Evolutionary conservation across 2,329 filamentous ascomycete species (phyloP).

Genomic region (Cytospora chrysosperma): DNA sequence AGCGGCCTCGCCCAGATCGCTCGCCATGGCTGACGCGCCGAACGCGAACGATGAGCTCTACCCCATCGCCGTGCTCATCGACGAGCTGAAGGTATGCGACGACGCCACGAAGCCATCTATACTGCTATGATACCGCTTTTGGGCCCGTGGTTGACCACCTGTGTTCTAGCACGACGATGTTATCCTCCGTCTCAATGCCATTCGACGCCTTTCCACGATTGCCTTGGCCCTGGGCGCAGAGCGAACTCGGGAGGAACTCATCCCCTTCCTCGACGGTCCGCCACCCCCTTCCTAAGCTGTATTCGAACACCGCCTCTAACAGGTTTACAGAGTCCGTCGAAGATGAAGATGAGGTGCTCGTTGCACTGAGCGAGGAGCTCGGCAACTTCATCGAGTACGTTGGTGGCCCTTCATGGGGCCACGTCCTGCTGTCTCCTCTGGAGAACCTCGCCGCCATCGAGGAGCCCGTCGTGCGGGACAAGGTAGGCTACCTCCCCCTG

Average conservation of each 20-base stretch:
- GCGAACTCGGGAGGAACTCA: conserved; percentile 95
- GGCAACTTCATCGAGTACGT: conserved; percentile 98
- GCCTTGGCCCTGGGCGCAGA: conserved; percentile 93
- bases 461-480: conserved; percentile 95
- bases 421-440: conserved; percentile 92
- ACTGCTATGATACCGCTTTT: background rate
- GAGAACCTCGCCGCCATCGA: conserved; percentile 99
- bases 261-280: conserved; percentile 97
- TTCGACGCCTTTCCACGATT: conserved; percentile 96
- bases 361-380: conserved; percentile 93
- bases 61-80: conserved; percentile 98
- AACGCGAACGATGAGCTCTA: conserved; percentile 98
- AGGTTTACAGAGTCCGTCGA: conserved; percentile 82
- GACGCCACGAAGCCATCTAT: background rate
- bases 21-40: conserved; percentile 83
- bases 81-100: conserved; percentile 88
- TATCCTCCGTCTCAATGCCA: conserved; percentile 94
- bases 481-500: conserved; percentile 58
- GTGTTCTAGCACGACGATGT: conserved; percentile 88
- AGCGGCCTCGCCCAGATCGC: conserved; percentile 30
- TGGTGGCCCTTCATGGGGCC: conserved; percentile 87
- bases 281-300: conserved; percentile 30
- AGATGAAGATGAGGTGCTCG: conserved; percentile 97
- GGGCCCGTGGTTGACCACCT: background rate
- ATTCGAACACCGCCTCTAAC: conserved; percentile 25